Evolutionary conservation across 371 early-diverging fungal genomes (phyloP), one percentile per base, ranked within the genome.

Genomic region (Rhizopus arrhizus): DNA sequence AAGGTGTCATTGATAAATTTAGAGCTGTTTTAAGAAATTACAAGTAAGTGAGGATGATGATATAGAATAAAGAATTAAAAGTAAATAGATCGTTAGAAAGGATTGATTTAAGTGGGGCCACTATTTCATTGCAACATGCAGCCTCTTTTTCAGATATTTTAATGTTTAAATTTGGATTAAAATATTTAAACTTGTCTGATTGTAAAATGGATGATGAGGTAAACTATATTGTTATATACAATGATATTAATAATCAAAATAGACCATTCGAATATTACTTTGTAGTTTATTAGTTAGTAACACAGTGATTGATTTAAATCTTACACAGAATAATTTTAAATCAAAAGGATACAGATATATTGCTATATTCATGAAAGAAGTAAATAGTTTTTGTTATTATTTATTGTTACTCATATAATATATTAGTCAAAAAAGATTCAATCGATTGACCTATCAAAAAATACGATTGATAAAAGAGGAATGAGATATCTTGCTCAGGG

Each of bases 401-500:
- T 32, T 40, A 9, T 48, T 5, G 10, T 13, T 16, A 43, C 33
- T 43, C 32, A 31, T 58, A 38, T 3, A 2, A 38, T 38, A 38
- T 13, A 34, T 28, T 56, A 79, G 80, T 80, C 80, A 12, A 72
- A 70, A 60, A 63, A 68, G 4, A 59, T 80, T 40, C 52, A 71
- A 54, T 64, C 68, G 2, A 38, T 81, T 8, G 66, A 78, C 48
- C 53, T 81, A 40, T 73, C 78, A 52, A 51, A 62, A 13, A 64
- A 59, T n/a, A 53, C 61, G 12, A 65, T 68, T 36, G 91, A 91
- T 57, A 80, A 78, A 51, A 76, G 75, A 41, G 77, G 84, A 6
- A 58, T 82, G 36, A 73, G 81, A 10, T 88, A 82, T 57, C 57
- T 91, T 10, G 70, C 81, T 5, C 86, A 85, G 58, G 86, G 85